These are phyloP conservation scores for Bruguiera parviflora DNA, from an alignment of 345 rosid species.

Conservation along the genomic window DNA sequence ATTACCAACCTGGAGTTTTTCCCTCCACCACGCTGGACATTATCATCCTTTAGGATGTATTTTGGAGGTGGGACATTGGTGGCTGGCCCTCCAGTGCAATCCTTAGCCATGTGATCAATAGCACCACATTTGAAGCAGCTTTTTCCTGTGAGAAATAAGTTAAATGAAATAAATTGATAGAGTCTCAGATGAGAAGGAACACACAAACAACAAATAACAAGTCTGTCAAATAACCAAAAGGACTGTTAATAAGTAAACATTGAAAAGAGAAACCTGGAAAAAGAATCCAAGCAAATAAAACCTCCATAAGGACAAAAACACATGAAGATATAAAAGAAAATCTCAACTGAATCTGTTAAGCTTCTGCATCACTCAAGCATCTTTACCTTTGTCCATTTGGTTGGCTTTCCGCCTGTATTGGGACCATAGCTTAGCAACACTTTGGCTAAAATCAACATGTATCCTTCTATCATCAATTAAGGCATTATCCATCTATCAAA, in stretches of 20 bases:
- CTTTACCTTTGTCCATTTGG: conserved; percentile 52
- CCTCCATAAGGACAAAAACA: background rate
- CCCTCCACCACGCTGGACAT: conserved; percentile 65
- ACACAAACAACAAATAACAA: background rate
- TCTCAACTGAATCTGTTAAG: too few relatives aligned
- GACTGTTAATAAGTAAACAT: too few relatives aligned
- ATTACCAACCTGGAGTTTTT: conserved; percentile 46
- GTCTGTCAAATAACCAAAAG: too few relatives aligned
- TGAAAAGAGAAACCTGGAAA: too few relatives aligned
- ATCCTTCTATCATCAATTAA: conserved; percentile 96
- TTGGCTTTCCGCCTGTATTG: conserved; percentile 62
- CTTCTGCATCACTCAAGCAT: background rate
- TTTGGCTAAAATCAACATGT: conserved; percentile 96
- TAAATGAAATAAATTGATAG: background rate
- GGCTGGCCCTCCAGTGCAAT: conserved; percentile 54
- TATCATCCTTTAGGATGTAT: conserved; percentile 61
- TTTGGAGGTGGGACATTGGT: conserved; percentile 42
- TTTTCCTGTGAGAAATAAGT: conserved; percentile 36
- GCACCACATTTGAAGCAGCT: conserved; percentile 93
- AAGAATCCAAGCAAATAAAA: too few relatives aligned
- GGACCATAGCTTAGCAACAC: conserved; percentile 87
- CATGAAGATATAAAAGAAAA: background rate
- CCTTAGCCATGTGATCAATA: conserved; percentile 74
- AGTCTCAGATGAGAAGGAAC: background rate
- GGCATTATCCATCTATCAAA: conserved; percentile 82